These are phyloP conservation scores for Pleodorina starrii DNA, from an alignment of 139 green algal species.

Conservation along the genomic window DNA sequence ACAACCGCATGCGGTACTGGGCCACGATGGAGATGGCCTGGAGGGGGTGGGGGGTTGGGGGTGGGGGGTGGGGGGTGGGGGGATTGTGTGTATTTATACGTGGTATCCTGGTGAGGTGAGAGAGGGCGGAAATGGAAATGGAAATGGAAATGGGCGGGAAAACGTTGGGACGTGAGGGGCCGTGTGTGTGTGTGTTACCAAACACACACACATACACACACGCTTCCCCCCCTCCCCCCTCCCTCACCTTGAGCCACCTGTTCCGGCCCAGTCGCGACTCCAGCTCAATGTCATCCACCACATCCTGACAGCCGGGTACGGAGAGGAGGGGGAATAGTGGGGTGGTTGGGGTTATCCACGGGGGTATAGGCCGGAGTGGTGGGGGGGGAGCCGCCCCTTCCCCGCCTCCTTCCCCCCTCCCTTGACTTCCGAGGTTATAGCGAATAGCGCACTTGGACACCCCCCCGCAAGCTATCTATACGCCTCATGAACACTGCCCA, in stretches of 20 bases:
- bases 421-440: not conserved
- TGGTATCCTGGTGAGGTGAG: not conserved
- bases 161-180: not conserved
- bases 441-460: too few relatives aligned
- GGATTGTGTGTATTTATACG: too few relatives aligned
- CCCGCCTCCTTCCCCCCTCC: too few relatives aligned
- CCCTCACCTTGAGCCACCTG: slow-evolving; percentile 43
- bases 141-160: not conserved
- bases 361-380: too few relatives aligned
- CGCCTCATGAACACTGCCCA: not conserved
- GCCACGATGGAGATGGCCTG: slow-evolving; percentile 17
- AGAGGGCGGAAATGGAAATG: not conserved
- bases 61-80: not conserved
- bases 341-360: too few relatives aligned
- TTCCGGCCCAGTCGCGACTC: not conserved
- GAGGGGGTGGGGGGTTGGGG: not conserved
- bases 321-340: not conserved
- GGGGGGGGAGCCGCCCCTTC: too few relatives aligned
- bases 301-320: slow-evolving; percentile 23
- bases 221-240: not conserved
- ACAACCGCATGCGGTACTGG: slow-evolving; percentile 43
- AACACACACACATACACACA: not conserved
- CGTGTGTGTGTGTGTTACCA: too few relatives aligned
- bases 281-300: slow-evolving; percentile 55
- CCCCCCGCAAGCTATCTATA: too few relatives aligned